Percentiles rank a stretch among this genome's conserved stretches.
Conservation (phyloP, 495 filamentous ascomycete species). For the Neurospora hispaniola region DNA sequence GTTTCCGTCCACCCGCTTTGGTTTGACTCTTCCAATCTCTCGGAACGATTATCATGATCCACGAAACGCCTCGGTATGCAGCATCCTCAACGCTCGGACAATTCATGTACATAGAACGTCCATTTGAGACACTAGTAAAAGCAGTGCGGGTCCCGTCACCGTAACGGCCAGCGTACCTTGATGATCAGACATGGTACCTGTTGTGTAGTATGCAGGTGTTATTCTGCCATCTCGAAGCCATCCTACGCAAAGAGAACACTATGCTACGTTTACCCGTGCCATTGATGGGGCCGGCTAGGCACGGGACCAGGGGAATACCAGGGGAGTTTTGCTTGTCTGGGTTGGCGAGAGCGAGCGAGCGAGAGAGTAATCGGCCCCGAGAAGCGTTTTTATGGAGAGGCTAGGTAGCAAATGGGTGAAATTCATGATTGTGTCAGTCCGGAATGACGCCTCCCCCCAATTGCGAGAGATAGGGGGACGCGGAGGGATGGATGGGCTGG, state of each 20-base stretch:
- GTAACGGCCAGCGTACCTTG: not conserved
- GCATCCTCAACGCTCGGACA: not conserved
- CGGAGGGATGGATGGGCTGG: not conserved
- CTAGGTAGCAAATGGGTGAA: not conserved
- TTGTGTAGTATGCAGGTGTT: not conserved
- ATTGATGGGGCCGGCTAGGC: not conserved
- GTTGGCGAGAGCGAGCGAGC: not conserved
- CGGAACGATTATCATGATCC: slow-evolving; percentile 17
- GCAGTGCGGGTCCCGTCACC: slow-evolving; percentile 6
- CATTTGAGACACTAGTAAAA: not conserved
- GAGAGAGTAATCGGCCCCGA: not conserved
- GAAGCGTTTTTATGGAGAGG: not conserved
- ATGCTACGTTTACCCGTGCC: not conserved
- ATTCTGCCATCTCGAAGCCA: not conserved
- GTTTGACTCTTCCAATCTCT: slow-evolving; percentile 16
- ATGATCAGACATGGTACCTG: not conserved
- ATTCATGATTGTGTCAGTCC: not conserved
- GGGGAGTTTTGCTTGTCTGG: not conserved
- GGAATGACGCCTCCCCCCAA: not conserved
- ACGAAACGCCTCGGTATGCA: not conserved
- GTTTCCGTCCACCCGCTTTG: not conserved
- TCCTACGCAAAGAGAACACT: not conserved
- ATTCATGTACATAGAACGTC: not conserved
- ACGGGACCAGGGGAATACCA: not conserved
- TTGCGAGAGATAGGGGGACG: not conserved